phyloP scores from a whole-genome alignment of 164 flowering plant species.

The Magnolia sinica region DNA sequence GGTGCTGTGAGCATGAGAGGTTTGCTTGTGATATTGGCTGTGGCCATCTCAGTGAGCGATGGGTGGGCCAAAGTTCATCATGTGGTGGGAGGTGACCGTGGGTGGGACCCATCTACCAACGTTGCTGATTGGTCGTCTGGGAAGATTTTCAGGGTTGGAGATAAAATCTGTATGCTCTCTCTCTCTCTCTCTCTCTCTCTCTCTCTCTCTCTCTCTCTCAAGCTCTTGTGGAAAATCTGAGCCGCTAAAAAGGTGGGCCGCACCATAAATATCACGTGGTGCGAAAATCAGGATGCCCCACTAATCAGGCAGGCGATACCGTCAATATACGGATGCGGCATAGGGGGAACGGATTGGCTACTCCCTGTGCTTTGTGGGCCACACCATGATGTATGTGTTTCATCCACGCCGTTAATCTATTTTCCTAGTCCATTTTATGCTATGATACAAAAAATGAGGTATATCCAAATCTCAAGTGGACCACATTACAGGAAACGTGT shows the following conservation, averaged over 20 bases:
- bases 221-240: not conserved
- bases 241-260: not conserved
- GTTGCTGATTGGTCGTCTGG: constrained; percentile 53
- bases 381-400: no score
- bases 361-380: no score
- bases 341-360: no score
- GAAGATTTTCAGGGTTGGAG: constrained; percentile 65
- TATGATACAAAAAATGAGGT: no score
- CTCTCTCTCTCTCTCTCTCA: constrained; percentile 11
- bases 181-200: constrained; percentile 13
- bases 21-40: not conserved
- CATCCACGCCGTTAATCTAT: no score
- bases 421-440: no score
- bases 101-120: constrained; percentile 58
- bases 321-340: no score
- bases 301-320: no score
- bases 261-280: no score
- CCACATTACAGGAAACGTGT: no score
- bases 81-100: constrained; percentile 80
- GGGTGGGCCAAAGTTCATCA: constrained; percentile 54
- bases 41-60: not conserved
- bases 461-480: no score
- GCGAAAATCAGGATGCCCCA: no score
- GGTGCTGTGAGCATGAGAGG: not conserved
- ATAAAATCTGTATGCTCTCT: constrained; percentile 56